phyloP scores from a whole-genome alignment of 1,284 basidiomycete genomes.

The Anthracocystis walkeri region DNA sequence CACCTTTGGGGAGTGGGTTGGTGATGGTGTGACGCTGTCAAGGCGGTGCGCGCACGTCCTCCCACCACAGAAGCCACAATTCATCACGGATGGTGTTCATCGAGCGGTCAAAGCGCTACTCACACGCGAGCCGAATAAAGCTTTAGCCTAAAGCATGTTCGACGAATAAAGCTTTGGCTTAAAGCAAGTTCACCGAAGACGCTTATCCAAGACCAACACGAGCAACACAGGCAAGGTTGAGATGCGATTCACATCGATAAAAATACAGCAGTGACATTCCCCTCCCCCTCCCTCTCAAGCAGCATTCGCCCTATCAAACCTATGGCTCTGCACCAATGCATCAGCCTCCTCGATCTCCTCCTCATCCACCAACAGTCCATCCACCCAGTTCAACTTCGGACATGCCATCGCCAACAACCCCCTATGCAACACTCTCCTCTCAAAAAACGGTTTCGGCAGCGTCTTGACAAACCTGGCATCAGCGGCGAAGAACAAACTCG shows the following conservation, averaged over 20 bases:
- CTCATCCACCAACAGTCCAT: constrained; percentile 59
- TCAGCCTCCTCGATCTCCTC: constrained; percentile 60
- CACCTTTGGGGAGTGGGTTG: too few relatives aligned
- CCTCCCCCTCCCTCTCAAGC: background rate
- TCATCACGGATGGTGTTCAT: too few relatives aligned
- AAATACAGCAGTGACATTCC: constrained; percentile 5
- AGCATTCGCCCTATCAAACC: constrained; percentile 20
- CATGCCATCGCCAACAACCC: constrained; percentile 67
- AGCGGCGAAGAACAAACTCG: constrained; percentile 49
- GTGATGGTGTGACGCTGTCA: too few relatives aligned
- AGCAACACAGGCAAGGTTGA: too few relatives aligned
- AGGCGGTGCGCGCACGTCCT: too few relatives aligned
- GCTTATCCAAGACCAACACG: too few relatives aligned
- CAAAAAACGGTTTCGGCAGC: constrained; percentile 49
- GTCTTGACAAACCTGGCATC: constrained; percentile 62
- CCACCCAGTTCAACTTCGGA: constrained; percentile 61
- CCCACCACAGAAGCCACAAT: too few relatives aligned
- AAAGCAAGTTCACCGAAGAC: too few relatives aligned
- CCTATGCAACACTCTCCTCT: constrained; percentile 59
- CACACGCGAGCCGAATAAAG: too few relatives aligned
- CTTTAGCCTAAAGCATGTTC: too few relatives aligned
- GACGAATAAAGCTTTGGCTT: too few relatives aligned
- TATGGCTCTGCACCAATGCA: constrained; percentile 37
- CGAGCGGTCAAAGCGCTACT: too few relatives aligned
- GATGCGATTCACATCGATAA: background rate